Evolutionary conservation across 768 basidiomycete genomes (phyloP).

Genomic region (Podaxis sp.): DNA sequence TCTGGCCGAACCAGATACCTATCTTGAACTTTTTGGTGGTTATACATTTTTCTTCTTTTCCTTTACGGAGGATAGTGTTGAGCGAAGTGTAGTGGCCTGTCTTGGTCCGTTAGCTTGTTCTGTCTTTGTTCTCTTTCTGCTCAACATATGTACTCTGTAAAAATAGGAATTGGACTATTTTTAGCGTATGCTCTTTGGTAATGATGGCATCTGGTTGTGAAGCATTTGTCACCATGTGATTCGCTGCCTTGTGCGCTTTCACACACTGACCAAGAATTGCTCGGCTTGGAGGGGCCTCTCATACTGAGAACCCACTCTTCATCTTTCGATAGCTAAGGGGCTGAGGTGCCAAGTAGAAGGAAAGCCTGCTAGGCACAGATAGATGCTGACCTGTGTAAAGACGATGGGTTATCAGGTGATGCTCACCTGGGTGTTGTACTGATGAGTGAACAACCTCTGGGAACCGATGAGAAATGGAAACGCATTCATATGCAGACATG

Average conservation of each 20-base stretch:
- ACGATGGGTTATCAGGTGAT: background rate
- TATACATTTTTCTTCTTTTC: background rate
- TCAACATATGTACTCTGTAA: constrained; percentile 8
- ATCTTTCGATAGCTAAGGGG: too few relatives aligned
- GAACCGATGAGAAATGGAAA: too few relatives aligned
- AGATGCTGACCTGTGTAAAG: background rate
- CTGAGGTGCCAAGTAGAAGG: too few relatives aligned
- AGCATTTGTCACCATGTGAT: background rate
- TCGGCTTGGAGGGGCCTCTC: too few relatives aligned
- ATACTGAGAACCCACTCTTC: too few relatives aligned
- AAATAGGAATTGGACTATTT: constrained; percentile 5
- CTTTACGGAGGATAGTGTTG: background rate
- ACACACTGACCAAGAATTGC: too few relatives aligned
- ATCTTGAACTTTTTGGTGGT: background rate
- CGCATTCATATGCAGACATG: too few relatives aligned
- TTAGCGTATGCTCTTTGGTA: background rate
- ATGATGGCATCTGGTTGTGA: background rate
- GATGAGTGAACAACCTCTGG: too few relatives aligned
- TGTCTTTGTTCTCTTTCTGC: background rate
- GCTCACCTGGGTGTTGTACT: background rate
- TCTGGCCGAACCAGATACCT: background rate
- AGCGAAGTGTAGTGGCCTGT: constrained; percentile 5
- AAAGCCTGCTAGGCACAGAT: background rate
- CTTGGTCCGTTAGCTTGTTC: constrained; percentile 4
- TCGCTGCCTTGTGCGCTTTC: too few relatives aligned